Evolutionary conservation across 768 basidiomycete species (phyloP), one percentile per base, ranked within the genome.

Genomic region (Melanogaster broomeanus): DNA sequence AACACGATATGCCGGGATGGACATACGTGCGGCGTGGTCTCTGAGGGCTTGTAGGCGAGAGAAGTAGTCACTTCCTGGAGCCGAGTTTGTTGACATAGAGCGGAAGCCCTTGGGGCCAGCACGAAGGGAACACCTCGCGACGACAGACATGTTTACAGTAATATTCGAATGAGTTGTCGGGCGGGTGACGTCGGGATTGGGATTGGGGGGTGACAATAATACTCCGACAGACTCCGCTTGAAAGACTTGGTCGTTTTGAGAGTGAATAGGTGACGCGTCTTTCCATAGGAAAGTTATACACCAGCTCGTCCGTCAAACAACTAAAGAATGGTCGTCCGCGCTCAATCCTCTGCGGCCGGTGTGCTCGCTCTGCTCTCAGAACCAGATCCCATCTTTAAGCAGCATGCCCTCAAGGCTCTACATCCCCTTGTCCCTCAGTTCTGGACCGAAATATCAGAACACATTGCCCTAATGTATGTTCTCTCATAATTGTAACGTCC

Each of bases 391-490:
- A 74, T 88, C 37, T 87, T 98, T 68, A 92, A 94, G 65, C 85
- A 91, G 61, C 90, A 97, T 77, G 97, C 97, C 21, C 84, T 99
- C 61, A 82, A 83, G 44, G 80, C 87, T 40, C 79, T 99, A 47
- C 88, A 84, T 63, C 74, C 82, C 15, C 81, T 98, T 40, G 93
- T 98, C 7, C 84, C 94, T 34, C 87, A 90, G 61, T 98, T 98
- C 72, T 99, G 97, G 97, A 88, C 96, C 42, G 97, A 99, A 78
- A 96, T 98, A 63, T 94, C 93, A 60, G 97, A 99, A 71, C 84
- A 90, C 66, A 87, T 98, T 61, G 82, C 88, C 30, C 74, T 85
- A 52, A 93, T 98, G 95, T 92, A 68, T 61, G 91, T 75, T 43
- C 52, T 45, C 33, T 56, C 52, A 31, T 52, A 53, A 33, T 40